Evolutionary conservation across 352 stramenopile species (phyloP), one percentile per base, ranked within the genome.

Genomic region (Sclerospora graminicola): DNA sequence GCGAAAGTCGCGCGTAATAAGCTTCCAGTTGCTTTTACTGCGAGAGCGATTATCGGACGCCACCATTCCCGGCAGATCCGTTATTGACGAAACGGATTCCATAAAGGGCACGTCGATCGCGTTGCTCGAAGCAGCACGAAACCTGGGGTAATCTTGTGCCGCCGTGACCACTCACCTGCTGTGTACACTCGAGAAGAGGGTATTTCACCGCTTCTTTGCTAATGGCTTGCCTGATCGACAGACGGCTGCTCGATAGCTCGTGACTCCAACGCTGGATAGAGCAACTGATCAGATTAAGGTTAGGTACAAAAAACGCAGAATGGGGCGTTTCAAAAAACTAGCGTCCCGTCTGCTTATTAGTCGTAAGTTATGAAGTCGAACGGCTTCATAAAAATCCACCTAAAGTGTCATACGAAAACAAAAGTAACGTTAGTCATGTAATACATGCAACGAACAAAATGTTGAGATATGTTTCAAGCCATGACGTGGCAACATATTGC

Each of bases 91-190:
- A 31, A 54, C 45, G 28, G 53, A 63, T 29, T 63, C 53, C 57
- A 66, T 66, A 33, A 66, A 66, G 1, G 57, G 53, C 19, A 63
- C 44, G 40, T 66, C 57, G 38, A 48, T 66, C 40, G 45, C 48
- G 45, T 51, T 53, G 48, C 57, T 62, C 14, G 44, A 63, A 27
- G 43, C 52, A 42, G 51, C 32, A 41, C 51, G 43, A 8, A 48
- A 30, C 15, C 39, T 38, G 10, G 15, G 9, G 26, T 45, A 50
- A 36, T 30, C 24, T 15, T 31, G 20, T 14, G 43, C 34, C 20
- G 42, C 45, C 27, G 57, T 62, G 29, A 19, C 55, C 16, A 28
- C 39, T 51, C n/a, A n/a, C 19, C 19, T 13, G 31, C 8, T 14
- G 32, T 26, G 38, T 19, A 43, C 38, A 18, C 56, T 39, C 39